Evolutionary conservation across 2,329 filamentous ascomycete species (phyloP).

Genomic region (Verticillium klebahnii): DNA sequence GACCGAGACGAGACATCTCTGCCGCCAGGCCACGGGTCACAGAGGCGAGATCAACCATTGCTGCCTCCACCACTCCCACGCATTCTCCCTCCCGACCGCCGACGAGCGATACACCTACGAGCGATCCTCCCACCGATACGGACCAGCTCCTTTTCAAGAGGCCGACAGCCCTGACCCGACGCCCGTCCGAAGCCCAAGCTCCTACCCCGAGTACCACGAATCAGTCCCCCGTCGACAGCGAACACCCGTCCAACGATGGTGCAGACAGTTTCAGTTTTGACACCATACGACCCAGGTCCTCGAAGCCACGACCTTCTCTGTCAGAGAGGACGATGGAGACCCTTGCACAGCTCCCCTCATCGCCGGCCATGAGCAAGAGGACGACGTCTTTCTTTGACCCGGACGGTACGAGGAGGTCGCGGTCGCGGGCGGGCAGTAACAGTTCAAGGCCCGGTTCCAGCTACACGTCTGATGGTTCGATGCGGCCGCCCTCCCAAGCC

Average conservation of each 20-base stretch:
- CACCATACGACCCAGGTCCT: conserved; percentile 9
- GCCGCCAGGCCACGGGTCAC: neutral
- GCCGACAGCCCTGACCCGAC: conserved; percentile 21
- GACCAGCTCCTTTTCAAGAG: neutral
- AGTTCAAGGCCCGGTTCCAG: conserved; percentile 50
- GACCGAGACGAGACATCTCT: conserved; percentile 3
- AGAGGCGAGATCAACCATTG: conserved; percentile 5
- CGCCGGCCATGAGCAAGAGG: conserved; percentile 63
- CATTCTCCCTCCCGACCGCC: conserved; percentile 5
- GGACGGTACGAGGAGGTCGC: conserved; percentile 54
- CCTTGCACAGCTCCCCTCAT: conserved; percentile 70
- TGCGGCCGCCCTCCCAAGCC: conserved; percentile 42
- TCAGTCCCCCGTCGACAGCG: conserved; percentile 2
- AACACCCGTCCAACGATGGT: conserved; percentile 8
- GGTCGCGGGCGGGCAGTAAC: conserved; percentile 40
- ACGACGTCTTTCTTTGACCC: conserved; percentile 69
- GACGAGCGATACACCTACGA: conserved; percentile 8
- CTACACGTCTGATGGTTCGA: conserved; percentile 58
- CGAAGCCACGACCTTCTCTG: conserved; percentile 52
- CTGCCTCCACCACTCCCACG: conserved; percentile 1
- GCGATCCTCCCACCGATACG: conserved; percentile 13
- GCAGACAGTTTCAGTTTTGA: conserved; percentile 12
- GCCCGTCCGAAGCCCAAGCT: conserved; percentile 18
- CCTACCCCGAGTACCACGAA: conserved; percentile 1
- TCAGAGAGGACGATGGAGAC: conserved; percentile 85